Base-by-base conservation (phyloP, 2,329 filamentous ascomycete species). In the Leptosphaerulina australis region DNA sequence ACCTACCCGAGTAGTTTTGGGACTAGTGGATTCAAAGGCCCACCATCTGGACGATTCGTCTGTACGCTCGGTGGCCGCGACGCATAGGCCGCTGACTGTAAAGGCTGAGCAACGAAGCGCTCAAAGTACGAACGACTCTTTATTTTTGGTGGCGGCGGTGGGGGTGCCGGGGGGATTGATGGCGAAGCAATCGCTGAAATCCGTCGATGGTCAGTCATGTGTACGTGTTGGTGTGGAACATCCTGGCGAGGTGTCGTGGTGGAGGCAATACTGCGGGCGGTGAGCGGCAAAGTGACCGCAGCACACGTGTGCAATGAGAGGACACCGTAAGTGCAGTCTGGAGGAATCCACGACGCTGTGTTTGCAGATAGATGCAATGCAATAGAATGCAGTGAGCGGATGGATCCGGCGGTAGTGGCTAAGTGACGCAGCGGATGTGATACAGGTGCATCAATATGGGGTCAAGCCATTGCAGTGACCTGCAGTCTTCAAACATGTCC, bases 51-150 rank as follows among this genome's bases (percentile, higher is more conserved):
- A 52, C 72, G 72, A 60, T 65, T 68, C 41, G 74, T 72, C 62
- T 80, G 77, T 50, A 78, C 77, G 65, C 79, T 83, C 33, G 81
- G 76, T 25, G 80, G 79, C 36, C 80, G 74, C 55, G 79, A 81
- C 59, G 75, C 79, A 47, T 79, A 80, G 48, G 79, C 76, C 3
- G 66, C 65, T 31, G 67, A 64, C 43, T 51, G 48, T 66, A 82
- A 80, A 15, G 79, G 78, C 64, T 82, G 80, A 38, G 79, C 79
- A 49, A 83, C 78, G 56, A 83, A 77, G 59, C 80, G 76, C 58
- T 80, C 79, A 63, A 76, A 73, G 60, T 74, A 74, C 37, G 70
- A 73, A 50, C 62, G 62, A 53, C 8, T 18, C 17, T 55, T 57
- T 56, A 58, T 45, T 57, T 66, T 72, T 39, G 66, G 64, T 12